Evolutionary conservation across 2,329 filamentous ascomycete species (phyloP), one percentile per base, ranked within the genome.

Genomic region (Cordyceps cateniannulata): DNA sequence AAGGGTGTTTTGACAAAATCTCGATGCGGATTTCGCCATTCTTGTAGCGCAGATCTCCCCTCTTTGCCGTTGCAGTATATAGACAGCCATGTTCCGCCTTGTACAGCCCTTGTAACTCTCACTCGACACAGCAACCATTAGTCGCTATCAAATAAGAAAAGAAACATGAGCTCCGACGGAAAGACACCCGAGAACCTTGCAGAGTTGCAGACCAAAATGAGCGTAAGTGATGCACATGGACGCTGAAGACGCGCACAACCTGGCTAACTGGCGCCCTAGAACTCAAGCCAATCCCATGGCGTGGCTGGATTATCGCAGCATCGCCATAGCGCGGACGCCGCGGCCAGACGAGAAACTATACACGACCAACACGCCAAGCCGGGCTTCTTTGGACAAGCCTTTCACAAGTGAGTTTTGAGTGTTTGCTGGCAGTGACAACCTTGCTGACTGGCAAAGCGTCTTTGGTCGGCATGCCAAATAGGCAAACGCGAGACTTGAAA

Each of bases 391-490:
- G 54, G 54, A 9, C 54, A 57, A 10, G 32, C 22, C 2, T 57
- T 57, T 40, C 54, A 57, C 44, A 57, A 42, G 54, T 57, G 10
- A 49, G 54, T 57, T 3, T 25, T 3, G 0, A 16, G 24, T 20
- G 16, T 5, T 14, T 1, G 2, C 4, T 18, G 35, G 2, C 16
- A 25, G 10, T 3, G 14, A 1, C 3, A 14, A 9, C 8, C 5
- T 3, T n/a, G 27, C 54, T 57, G 29, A 57, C 44, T 18, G 42
- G 10, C 22, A 8, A 22, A 56, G 54, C 16, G 27, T 57, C 22
- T 49, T 57, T 18, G 54, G 54, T 8, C 44, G 54, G 10, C 54
- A 57, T 32, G 54, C 54, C 44, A 57, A 57, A 22, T 57, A 57
- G 29, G 3, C 38, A 4, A 5, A 20, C 7, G 14, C 14, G 12